These are phyloP conservation scores for Cryptococcus maquisensis DNA, from an alignment of 1,284 basidiomycete genomes.

Conservation along the genomic window DNA sequence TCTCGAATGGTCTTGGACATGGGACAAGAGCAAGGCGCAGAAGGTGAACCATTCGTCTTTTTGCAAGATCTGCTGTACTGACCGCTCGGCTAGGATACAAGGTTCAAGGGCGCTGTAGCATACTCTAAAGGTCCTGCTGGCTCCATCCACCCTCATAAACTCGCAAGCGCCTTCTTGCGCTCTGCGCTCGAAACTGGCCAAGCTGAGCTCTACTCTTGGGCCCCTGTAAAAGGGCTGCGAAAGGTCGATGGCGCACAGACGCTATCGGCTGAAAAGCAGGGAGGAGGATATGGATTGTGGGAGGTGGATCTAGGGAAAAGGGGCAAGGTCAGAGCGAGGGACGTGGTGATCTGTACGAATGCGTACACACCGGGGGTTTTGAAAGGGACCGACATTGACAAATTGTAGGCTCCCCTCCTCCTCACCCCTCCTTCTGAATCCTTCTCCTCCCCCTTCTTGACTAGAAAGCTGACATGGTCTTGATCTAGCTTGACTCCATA, in stretches of 20 bases:
- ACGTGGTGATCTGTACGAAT: constrained; percentile 37
- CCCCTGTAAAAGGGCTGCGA: constrained; percentile 10
- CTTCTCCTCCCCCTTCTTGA: not conserved
- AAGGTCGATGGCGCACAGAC: not conserved
- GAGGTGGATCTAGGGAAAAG: constrained; percentile 18
- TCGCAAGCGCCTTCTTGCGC: constrained; percentile 22
- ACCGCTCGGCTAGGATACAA: constrained; percentile 2
- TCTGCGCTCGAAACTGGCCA: constrained; percentile 13
- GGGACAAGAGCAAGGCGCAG: constrained; percentile 28
- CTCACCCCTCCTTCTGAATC: too few species aligned
- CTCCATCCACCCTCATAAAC: constrained; percentile 33
- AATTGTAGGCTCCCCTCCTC: constrained; percentile 12
- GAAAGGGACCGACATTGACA: constrained; percentile 11
- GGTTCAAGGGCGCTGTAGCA: constrained; percentile 12
- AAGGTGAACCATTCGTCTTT: constrained; percentile 14
- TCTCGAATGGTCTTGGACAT: constrained; percentile 24
- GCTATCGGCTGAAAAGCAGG: not conserved
- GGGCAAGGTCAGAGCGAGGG: constrained; percentile 21
- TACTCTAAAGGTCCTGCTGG: constrained; percentile 20
- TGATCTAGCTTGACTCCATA: constrained; percentile 20
- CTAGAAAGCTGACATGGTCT: not conserved
- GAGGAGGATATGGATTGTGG: constrained; percentile 6
- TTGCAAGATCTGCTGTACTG: not conserved
- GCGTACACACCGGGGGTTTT: constrained; percentile 37
- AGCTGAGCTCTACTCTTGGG: constrained; percentile 20